phyloP scores from a whole-genome alignment of 1,284 basidiomycete genomes.

The Pisolithus thermaeus region DNA sequence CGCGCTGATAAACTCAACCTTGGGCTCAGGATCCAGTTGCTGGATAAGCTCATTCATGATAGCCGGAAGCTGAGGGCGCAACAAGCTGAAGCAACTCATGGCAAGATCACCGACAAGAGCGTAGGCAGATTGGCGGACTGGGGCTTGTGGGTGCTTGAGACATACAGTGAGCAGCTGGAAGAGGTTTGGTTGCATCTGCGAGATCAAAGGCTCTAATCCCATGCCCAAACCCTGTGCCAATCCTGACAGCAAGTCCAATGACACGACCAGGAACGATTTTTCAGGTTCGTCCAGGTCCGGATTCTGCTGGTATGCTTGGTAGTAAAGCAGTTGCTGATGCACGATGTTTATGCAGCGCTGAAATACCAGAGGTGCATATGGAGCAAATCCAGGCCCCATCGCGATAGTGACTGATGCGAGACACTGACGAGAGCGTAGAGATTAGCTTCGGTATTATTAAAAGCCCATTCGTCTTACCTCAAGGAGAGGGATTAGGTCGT shows the following conservation, averaged over 20 bases:
- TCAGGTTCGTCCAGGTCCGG: conserved; percentile 90
- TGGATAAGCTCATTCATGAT: conserved; percentile 89
- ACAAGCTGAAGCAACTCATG: conserved; percentile 86
- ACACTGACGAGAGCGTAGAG: conserved; percentile 52
- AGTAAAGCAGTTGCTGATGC: conserved; percentile 74
- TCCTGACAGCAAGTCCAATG: conserved; percentile 92
- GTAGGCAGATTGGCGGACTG: conserved; percentile 94
- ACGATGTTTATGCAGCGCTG: conserved; percentile 89
- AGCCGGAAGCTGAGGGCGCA: conserved; percentile 79
- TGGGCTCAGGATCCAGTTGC: conserved; percentile 89
- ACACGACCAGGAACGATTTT: conserved; percentile 94
- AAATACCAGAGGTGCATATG: conserved; percentile 90
- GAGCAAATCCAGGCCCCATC: conserved; percentile 86
- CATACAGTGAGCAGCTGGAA: conserved; percentile 79
- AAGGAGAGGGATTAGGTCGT: conserved; percentile 89
- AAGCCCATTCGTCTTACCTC: conserved; percentile 53
- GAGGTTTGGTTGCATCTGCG: conserved; percentile 65
- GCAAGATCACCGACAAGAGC: conserved; percentile 97
- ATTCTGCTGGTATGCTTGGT: conserved; percentile 79
- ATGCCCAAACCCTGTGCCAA: conserved; percentile 91
- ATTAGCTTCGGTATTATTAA: conserved; percentile 6
- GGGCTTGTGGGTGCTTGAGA: conserved; percentile 90
- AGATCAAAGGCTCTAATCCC: conserved; percentile 68
- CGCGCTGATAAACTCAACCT: conserved; percentile 89
- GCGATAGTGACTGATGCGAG: conserved; percentile 97